These are phyloP conservation scores for Microdochium bolleyi DNA, from an alignment of 2,329 filamentous ascomycete genomes.

Conservation along the genomic window DNA sequence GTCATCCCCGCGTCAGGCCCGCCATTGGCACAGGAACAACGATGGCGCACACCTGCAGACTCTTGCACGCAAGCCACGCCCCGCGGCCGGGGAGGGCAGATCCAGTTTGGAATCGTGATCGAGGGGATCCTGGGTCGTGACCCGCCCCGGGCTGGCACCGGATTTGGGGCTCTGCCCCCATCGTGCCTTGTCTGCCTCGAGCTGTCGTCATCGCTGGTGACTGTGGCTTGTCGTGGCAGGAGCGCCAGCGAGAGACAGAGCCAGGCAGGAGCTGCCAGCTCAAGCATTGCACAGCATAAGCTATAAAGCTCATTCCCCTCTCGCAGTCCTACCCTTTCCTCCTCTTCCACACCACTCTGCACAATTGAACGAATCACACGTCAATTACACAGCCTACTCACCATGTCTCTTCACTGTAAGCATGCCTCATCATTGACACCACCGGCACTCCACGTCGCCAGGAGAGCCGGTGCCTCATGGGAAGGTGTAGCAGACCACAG, in stretches of 20 bases:
- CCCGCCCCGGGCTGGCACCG: too few relatives aligned
- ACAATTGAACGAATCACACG: not conserved
- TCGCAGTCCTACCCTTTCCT: not conserved
- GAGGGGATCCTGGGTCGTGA: too few relatives aligned
- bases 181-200: too few relatives aligned
- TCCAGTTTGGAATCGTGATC: too few relatives aligned
- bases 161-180: too few relatives aligned
- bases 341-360: not conserved
- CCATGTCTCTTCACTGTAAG: slow-evolving; percentile 4
- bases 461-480: too few relatives aligned
- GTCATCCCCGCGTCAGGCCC: not conserved
- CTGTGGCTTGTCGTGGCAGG: too few relatives aligned
- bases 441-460: too few relatives aligned
- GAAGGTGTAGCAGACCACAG: not conserved
- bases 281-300: not conserved
- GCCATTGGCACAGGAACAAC: not conserved
- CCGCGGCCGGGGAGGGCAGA: not conserved
- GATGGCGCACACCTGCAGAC: not conserved
- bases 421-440: not conserved
- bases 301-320: not conserved
- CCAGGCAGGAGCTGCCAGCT: not conserved
- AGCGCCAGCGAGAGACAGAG: not conserved
- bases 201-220: too few relatives aligned
- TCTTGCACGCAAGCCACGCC: not conserved
- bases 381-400: not conserved